These are phyloP conservation scores for Orbilia oligospora DNA, from an alignment of 2,329 filamentous ascomycete species.

Conservation along the genomic window DNA sequence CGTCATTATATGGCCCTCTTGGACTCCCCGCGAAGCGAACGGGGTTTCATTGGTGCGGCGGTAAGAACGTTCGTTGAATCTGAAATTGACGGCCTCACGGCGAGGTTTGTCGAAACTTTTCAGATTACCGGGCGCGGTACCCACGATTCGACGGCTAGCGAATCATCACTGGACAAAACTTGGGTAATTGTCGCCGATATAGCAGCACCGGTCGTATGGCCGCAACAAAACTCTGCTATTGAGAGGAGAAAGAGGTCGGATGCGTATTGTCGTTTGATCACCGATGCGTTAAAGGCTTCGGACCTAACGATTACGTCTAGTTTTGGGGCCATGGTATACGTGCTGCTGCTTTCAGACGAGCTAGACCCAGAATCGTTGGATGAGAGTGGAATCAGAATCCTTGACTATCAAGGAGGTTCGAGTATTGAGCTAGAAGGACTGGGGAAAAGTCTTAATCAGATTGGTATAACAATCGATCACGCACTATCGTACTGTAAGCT, in stretches of 20 bases:
- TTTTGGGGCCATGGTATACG: conserved; percentile 7
- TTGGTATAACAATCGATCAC: not conserved
- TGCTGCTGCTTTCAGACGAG: not conserved
- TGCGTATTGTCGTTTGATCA: not conserved
- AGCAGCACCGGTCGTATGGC: not conserved
- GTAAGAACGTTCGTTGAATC: not conserved
- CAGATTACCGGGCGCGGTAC: not conserved
- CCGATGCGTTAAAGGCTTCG: not conserved
- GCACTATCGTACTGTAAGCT: conserved; percentile 1
- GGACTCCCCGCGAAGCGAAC: not conserved
- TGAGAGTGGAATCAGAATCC: not conserved
- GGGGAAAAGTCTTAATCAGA: not conserved
- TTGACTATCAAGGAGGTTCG: not conserved
- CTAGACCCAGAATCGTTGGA: not conserved
- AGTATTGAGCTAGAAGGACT: not conserved
- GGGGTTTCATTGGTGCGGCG: not conserved
- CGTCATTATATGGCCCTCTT: conserved; percentile 4
- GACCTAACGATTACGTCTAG: not conserved
- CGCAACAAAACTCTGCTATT: not conserved
- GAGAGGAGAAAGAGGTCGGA: not conserved
- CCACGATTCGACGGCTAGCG: not conserved
- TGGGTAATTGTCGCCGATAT: not conserved
- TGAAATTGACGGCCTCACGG: not conserved
- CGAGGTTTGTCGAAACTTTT: not conserved
- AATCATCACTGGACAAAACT: not conserved